A percentile compares a stretch with the other conserved stretches of the same genome.
These are phyloP conservation scores for Leptosphaerulina australis DNA, from an alignment of 2,329 filamentous ascomycete species.

Conservation along the genomic window DNA sequence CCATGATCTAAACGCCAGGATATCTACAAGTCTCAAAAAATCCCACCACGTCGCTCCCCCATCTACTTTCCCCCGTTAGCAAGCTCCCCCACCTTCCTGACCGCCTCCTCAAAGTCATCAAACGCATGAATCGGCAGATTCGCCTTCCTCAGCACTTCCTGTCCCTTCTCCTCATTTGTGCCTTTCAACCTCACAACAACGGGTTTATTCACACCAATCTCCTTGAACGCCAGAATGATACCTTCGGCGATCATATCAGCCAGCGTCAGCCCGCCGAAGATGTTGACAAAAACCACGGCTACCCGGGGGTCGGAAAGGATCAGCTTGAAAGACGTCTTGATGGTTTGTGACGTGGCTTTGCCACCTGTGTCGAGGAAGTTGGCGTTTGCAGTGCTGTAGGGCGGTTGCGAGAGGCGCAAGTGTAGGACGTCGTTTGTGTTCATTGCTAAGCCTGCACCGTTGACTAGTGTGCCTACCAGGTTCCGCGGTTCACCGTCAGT, in stretches of 20 bases:
- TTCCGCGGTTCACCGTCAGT: conserved; percentile 48
- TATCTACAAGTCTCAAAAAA: background rate
- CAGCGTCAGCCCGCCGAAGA: conserved; percentile 72
- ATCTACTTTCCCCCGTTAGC: conserved; percentile 20
- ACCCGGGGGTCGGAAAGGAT: conserved; percentile 75
- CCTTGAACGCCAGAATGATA: conserved; percentile 73
- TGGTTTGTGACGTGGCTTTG: conserved; percentile 82
- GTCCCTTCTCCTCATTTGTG: conserved; percentile 74
- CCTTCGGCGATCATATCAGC: conserved; percentile 84
- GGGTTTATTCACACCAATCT: conserved; percentile 67
- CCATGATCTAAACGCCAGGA: background rate
- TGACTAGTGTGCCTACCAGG: conserved; percentile 82
- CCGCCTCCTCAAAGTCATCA: conserved; percentile 75
- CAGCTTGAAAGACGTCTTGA: conserved; percentile 76
- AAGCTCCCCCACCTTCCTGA: conserved; percentile 43
- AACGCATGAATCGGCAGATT: conserved; percentile 71
- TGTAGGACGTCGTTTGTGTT: conserved; percentile 84
- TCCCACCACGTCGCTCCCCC: background rate
- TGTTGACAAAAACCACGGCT: conserved; percentile 73
- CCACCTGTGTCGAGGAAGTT: conserved; percentile 93
- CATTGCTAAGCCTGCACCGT: conserved; percentile 89
- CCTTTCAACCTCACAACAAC: conserved; percentile 79
- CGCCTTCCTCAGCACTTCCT: conserved; percentile 71
- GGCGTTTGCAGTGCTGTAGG: conserved; percentile 63
- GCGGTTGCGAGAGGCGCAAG: conserved; percentile 61